Base-by-base conservation (phyloP, 345 rosid genomes). In the Carallia pectinifolia region DNA sequence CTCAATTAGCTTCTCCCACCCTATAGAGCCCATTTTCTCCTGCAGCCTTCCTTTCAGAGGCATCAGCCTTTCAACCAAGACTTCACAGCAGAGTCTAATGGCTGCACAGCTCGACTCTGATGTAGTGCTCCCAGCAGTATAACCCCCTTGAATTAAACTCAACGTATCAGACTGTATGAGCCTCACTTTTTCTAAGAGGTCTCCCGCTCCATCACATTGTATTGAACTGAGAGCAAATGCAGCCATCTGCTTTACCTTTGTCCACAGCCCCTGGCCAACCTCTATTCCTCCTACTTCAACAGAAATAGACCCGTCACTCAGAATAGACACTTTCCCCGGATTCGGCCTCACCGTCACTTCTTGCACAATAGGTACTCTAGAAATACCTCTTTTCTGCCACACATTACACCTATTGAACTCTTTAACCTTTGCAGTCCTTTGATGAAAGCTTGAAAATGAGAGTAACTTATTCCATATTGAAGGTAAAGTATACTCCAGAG, bases 271-370 rank as follows among this genome's bases (percentile, higher is more conserved):
- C 83, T 90, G 97, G 18, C 97, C 99, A 13, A 94, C 56, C 76
- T 94, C 98, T 76, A 84, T 83, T 38, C 97, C 98, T 62, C 96
- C 97, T 70, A 94, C 93, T 81, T 94, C 97, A 73, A 87, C 96
- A 47, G 73, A 93, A 74, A 95, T 64, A 62, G 97, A 95, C n/a
- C 93, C 97, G 68, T 95, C 99, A 19, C 87, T 70, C 9, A 95
- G 78, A 76, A 95, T 86, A 81, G 97, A 86, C 48, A 91, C 99
- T 79, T 78, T 90, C 34, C 97, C 96, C 0, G 99, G 90, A 58
- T 89, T 88, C 6, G 91, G 81, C 47, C 81, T 82, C 60, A 78
- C 6, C 4, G 2, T 0, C 39, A 88, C 92, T 65, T 82, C 74
- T 67, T 78, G 73, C 8, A 91, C 50, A 47, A 85, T 68, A 10